Evolutionary conservation across 2,329 filamentous ascomycete genomes (phyloP), one percentile per base, ranked within the genome.

Genomic region (Elsinoe australis): DNA sequence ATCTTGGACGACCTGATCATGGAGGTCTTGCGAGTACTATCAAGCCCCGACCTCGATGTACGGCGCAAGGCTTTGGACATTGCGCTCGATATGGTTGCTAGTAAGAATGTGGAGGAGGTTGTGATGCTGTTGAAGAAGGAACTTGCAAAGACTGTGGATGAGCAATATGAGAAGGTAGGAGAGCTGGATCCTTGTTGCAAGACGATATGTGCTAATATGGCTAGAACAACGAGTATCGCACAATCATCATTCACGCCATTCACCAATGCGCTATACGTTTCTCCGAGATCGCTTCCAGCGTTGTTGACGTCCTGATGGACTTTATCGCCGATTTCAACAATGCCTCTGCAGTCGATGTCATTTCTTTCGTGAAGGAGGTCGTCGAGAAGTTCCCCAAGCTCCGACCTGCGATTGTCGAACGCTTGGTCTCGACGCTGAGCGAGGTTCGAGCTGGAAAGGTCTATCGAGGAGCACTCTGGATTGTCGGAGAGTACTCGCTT

Each of bases 311-410:
- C 35, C 77, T 98, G 47, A 98, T 98, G 92, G 92, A 98, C 67
- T 96, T 96, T 64, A 95, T 98, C 61, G 87, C 86, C 45, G 92
- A 98, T 66, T 95, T 96, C 66, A 96, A 94, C 73, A 95, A 94
- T 62, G 85, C 86, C 35, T 95, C 90, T 1, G 92, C 92, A 1
- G 87, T 98, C 22, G 92, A 98, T 66, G 90, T 98, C 47, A 96
- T 98, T 62, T 89, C 87, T 49, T 98, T 98, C 62, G 89, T 98
- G 54, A 98, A 98, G 70, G 92, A 98, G 65, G 92, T 98, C 3
- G 90, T 96, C 5, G 92, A 98, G 70, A 95, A 94, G 62, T 98
- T 96, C 72, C 92, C 92, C 5, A 82, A 86, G 58, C 76, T 98
- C 50, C 82, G 92, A 52, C 79, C 82, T 26, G 85, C 86, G 1